phyloP scores from a whole-genome alignment of 2,329 filamentous ascomycete genomes.

The Sphaerulina musiva region DNA sequence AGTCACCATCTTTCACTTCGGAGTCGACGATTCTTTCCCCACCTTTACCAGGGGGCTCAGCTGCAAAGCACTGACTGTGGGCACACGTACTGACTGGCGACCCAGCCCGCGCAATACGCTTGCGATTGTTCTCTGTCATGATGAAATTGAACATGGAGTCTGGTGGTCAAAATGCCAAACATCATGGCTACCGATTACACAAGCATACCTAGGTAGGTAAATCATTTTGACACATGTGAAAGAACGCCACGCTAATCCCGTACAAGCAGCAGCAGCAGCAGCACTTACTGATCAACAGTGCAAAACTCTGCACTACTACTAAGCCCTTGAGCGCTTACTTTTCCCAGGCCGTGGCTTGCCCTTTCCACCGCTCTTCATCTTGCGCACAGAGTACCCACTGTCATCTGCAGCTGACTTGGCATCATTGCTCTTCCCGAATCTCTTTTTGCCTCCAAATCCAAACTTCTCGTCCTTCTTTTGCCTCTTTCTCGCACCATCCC shows the following conservation, averaged over 20 bases:
- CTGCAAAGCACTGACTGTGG: too few species aligned
- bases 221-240: conserved; percentile 1
- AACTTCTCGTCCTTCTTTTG: conserved; percentile 93
- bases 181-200: neutral
- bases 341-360: conserved; percentile 37
- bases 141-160: neutral
- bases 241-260: conserved; percentile 10
- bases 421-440: conserved; percentile 82
- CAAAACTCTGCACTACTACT: neutral
- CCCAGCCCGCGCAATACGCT: too few species aligned
- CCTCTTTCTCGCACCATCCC: conserved; percentile 57
- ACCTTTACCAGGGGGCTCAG: too few species aligned
- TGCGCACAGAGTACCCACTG: conserved; percentile 70
- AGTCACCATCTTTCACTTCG: too few species aligned
- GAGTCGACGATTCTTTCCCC: too few species aligned
- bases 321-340: conserved; percentile 33
- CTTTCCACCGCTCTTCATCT: conserved; percentile 64
- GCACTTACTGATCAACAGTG: neutral
- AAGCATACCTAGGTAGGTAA: neutral
- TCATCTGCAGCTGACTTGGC: conserved; percentile 75
- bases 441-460: conserved; percentile 94
- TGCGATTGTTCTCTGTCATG: too few species aligned
- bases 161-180: neutral
- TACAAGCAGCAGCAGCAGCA: neutral
- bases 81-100: too few species aligned